Evolutionary conservation across 257 asterid species (phyloP), one percentile per base, ranked within the genome.

Genomic region (Hygrophila difformis): DNA sequence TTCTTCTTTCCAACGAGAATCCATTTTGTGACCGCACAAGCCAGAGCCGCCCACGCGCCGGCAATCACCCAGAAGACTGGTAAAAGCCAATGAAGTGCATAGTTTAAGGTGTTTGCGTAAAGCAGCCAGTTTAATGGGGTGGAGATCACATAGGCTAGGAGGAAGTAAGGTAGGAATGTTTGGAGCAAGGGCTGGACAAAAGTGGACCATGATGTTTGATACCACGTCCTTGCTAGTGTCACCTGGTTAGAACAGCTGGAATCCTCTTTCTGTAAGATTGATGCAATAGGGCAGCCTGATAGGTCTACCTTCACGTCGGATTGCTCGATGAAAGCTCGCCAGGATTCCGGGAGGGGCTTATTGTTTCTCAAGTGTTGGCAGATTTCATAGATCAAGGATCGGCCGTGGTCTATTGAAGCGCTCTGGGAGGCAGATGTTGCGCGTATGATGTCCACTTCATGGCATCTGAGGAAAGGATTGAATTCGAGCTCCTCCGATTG

Each of bases 391-490:
- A 82, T 61, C 57, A 85, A 20, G 4, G 96, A 82, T 21, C 96
- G 92, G 2, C 96, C 96, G 4, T 85, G 96, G 53, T 85, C 96
- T 12, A 85, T 81, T 1, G 96, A 85, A 24, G 96, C 94, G 24
- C 94, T 82, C 64, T 82, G 78, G 24, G 81, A 54, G 46, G 91
- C 80, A 15, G 94, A 82, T 50, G 77, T 76, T 40, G 96, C 92
- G 36, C 77, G 63, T 10, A 85, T 65, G 43, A 85, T 85, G 48
- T 82, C 96, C 51, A 85, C 29, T 60, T 85, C 96, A n/a, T 60
- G 66, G 61, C 73, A 70, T 28, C 81, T 68, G 5, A 61, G 69
- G 24, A 74, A 85, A 14, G 96, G 96, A 47, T 82, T 85, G 78
- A 85, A 85, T 44, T 82, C 74, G 12, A 85, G 76, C 45, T 71